Base-by-base conservation (phyloP, 2,329 filamentous ascomycete genomes). In the Phoma sp. region DNA sequence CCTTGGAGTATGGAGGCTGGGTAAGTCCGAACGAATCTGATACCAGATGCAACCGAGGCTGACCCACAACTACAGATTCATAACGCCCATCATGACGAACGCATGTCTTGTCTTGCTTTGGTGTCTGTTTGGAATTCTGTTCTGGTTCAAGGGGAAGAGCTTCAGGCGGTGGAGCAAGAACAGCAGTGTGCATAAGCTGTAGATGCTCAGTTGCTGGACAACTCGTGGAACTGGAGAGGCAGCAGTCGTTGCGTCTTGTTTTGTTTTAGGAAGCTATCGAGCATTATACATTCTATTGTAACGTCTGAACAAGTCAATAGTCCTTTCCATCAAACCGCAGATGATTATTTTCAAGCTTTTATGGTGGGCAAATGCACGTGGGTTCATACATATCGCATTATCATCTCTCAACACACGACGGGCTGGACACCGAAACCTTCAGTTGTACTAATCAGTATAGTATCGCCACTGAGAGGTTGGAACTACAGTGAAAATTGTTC, bases 21-120 rank as follows among this genome's bases (percentile, higher is more conserved):
- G 29, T 85, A 60, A 63, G 65, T 59, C 9, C 33, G 21, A 15
- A 22, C 21, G 39, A 38, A 19, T 41, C 27, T 37, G n/a, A 17
- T 35, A 9, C n/a, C 7, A n/a, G 3, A 35, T 35, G 32, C n/a
- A 17, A 8, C 15, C 15, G 9, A 8, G 5, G n/a, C 12, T 19
- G 27, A 22, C 47, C 12, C 29, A 1, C 10, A 12, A 17, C 15
- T 2, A 27, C 47, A 68, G 65, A 8, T 68, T 82, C 62, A 77
- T 86, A 17, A 73, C 77, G 5, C 84, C 83, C 0, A 85, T 86
- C 63, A 85, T 87, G 84, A 80, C 82, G 21, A 87, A 87, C 60
- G 83, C 83, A 69, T 74, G 73, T 4, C 66, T 88, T 54, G 77
- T 81, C 9, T 74, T 80, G 6, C 57, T 86, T 15, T 87, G 80